These are phyloP conservation scores for Paulinella micropora DNA, from an alignment of 78 protist genomes.

Conservation along the genomic window DNA sequence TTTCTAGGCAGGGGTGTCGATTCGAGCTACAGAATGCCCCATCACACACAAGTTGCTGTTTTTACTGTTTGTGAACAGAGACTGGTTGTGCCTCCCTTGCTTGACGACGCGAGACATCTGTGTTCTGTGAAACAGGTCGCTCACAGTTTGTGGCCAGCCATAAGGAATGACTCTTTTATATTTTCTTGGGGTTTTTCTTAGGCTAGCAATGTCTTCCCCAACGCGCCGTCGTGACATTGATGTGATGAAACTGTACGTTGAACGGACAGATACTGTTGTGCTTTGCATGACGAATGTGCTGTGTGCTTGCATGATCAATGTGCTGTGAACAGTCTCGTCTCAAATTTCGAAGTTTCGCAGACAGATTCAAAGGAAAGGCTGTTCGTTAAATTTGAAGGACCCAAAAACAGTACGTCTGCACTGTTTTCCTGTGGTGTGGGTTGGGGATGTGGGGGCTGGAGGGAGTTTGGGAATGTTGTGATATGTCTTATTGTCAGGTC, in stretches of 20 bases:
- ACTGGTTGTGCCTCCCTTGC: too few species aligned
- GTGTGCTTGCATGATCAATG: neutral
- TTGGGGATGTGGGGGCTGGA: neutral
- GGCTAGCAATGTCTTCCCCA: slow-evolving; percentile 31
- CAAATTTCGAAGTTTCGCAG: slow-evolving; percentile 42
- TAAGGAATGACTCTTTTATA: too few species aligned
- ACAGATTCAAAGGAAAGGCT: slow-evolving; percentile 31
- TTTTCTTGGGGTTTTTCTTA: too few species aligned
- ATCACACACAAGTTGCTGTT: too few species aligned
- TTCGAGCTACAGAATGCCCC: too few species aligned
- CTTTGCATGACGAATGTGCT: neutral
- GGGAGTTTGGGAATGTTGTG: too few species aligned
- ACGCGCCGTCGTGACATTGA: slow-evolving; percentile 52
- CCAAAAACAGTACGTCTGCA: slow-evolving; percentile 50
- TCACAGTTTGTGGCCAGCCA: too few species aligned
- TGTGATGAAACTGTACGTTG: slow-evolving; percentile 55
- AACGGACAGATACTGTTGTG: neutral
- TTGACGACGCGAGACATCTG: too few species aligned
- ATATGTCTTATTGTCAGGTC: slow-evolving; percentile 38
- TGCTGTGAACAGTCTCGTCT: slow-evolving; percentile 41
- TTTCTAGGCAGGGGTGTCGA: too few species aligned
- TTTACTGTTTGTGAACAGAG: too few species aligned
- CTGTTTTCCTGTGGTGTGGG: neutral
- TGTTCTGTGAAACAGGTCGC: too few species aligned
- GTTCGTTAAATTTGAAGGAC: slow-evolving; percentile 59